Conservation (phyloP, 1,139 yeast species). For the Yamadazyma membranifaciens region DNA sequence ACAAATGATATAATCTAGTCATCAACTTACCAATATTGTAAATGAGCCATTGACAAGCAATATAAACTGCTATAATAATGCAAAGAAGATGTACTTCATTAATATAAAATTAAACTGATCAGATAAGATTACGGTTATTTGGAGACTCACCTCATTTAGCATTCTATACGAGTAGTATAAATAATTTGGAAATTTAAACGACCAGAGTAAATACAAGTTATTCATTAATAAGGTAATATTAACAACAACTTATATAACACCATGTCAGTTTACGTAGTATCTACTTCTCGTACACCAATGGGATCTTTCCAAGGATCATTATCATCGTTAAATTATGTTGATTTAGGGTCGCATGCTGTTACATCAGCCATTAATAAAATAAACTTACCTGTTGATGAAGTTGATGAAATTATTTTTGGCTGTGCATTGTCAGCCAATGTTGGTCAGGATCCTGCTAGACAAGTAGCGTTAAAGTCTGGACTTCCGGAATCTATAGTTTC, state of each 20-base stretch:
- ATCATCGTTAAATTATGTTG: slow-evolving; percentile 71
- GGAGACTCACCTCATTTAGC: slow-evolving; percentile 2
- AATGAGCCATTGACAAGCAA: no score
- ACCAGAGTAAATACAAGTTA: neutral
- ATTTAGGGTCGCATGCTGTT: slow-evolving; percentile 90
- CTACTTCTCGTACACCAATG: slow-evolving; percentile 90
- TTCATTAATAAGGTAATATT: no score
- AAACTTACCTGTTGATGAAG: slow-evolving; percentile 68
- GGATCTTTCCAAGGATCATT: slow-evolving; percentile 90
- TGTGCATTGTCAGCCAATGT: slow-evolving; percentile 88
- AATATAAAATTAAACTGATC: no score
- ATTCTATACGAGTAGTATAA: no score
- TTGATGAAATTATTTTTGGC: slow-evolving; percentile 90
- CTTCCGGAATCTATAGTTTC: slow-evolving; percentile 75
- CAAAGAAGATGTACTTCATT: no score
- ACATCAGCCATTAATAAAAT: slow-evolving; percentile 82
- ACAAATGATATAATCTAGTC: no score
- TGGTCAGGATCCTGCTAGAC: slow-evolving; percentile 98
- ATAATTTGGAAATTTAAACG: neutral
- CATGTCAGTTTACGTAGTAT: slow-evolving; percentile 74
- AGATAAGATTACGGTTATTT: neutral
- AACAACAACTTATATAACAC: no score
- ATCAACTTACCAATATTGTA: no score
- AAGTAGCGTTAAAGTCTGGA: slow-evolving; percentile 91
- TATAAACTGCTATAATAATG: no score